Evolutionary conservation across 192 early-diverging fungal species (phyloP).

Genomic region (Linnemannia zychae): DNA sequence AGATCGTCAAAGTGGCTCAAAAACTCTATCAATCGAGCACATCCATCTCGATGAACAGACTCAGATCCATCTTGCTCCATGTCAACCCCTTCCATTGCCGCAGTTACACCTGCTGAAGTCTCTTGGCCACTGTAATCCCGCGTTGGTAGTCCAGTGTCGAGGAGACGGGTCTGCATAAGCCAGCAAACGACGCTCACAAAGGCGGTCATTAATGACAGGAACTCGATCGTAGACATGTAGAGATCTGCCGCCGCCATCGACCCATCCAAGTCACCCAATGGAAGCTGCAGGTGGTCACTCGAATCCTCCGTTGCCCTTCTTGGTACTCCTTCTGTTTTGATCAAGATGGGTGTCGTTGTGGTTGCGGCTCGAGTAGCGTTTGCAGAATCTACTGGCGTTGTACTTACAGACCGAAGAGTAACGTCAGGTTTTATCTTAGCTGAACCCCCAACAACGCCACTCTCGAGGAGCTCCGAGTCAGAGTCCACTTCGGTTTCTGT

Average conservation of each 20-base stretch:
- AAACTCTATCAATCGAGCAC: constrained; percentile 21
- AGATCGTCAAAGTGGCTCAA: constrained; percentile 46
- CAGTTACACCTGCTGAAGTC: constrained; percentile 3
- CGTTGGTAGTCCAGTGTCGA: background rate
- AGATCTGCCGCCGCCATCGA: constrained; percentile 19
- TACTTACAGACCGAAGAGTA: background rate
- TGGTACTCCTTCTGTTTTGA: background rate
- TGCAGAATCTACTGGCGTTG: background rate
- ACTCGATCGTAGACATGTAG: constrained; percentile 52
- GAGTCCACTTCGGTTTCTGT: constrained; percentile 8
- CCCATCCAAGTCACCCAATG: constrained; percentile 15
- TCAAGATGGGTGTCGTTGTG: background rate
- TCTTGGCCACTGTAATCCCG: background rate
- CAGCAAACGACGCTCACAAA: constrained; percentile 64
- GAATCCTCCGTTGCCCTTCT: background rate
- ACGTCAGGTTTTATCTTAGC: background rate
- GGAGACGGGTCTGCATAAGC: constrained; percentile 36
- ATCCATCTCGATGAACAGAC: background rate
- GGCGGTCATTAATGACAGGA: constrained; percentile 55
- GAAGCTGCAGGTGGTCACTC: too few relatives aligned
- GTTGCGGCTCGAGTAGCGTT: background rate
- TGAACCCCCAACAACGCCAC: background rate
- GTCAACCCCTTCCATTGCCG: constrained; percentile 9
- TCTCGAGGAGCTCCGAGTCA: constrained; percentile 1
- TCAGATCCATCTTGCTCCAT: background rate